phyloP scores from a whole-genome alignment of 805 yeast species.

The Saturnispora zaruensis region DNA sequence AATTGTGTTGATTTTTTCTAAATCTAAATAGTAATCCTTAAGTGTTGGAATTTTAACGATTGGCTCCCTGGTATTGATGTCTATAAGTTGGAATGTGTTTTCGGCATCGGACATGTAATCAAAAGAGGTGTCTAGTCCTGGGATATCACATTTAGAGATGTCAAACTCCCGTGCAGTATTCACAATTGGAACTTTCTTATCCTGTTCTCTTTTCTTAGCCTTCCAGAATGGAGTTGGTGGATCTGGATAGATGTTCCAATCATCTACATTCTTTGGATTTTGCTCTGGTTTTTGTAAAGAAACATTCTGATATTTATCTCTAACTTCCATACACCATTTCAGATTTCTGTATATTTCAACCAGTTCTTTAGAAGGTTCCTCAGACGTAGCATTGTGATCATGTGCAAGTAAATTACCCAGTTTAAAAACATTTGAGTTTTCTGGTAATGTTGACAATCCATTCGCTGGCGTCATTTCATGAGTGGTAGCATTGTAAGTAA shows the following conservation, averaged over 20 bases:
- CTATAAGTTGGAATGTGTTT: conserved; percentile 53
- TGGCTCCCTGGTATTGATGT: conserved; percentile 23
- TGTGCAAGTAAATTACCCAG: conserved; percentile 39
- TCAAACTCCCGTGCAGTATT: conserved; percentile 37
- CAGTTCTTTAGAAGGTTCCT: conserved; percentile 60
- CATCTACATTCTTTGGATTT: conserved; percentile 73
- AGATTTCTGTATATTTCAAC: conserved; percentile 55
- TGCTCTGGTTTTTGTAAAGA: conserved; percentile 67
- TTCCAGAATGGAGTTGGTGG: conserved; percentile 92
- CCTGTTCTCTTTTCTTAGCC: conserved; percentile 6
- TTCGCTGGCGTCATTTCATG: conserved; percentile 16
- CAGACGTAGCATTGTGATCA: conserved; percentile 42
- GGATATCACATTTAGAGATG: conserved; percentile 46
- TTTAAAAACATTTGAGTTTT: conserved; percentile 28
- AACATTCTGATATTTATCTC: conserved; percentile 63
- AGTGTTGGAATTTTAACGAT: conserved; percentile 69
- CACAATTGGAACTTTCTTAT: not conserved
- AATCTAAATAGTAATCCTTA: conserved; percentile 76
- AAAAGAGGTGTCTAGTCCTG: conserved; percentile 35
- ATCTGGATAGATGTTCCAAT: conserved; percentile 81
- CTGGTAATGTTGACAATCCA: not conserved
- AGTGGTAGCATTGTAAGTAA: conserved; percentile 24
- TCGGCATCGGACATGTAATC: conserved; percentile 44
- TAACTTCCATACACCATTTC: conserved; percentile 55
- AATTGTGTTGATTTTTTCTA: conserved; percentile 61